Evolutionary conservation across 1,284 basidiomycete genomes (phyloP), one percentile per base, ranked within the genome.

Genomic region (Neolentinus lepideus): DNA sequence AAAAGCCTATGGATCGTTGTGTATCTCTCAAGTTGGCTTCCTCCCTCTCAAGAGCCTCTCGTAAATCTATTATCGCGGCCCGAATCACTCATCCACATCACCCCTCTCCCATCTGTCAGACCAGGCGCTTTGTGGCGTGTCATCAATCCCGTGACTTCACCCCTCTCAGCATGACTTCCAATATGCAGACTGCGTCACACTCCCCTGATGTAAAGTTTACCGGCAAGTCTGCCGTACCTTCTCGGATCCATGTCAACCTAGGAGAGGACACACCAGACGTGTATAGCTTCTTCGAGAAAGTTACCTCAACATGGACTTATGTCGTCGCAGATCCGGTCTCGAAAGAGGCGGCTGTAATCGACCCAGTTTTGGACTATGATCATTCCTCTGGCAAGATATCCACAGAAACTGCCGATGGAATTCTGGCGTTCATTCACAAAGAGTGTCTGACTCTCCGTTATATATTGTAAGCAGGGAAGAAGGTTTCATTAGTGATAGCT

Each of bases 341-440:
- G 2, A 59, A 58, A 35, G 64, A 72, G 21, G 66, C 69, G 2
- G 67, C 66, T 46, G 59, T 75, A 19, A 69, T 74, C 54, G 71
- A 73, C 58, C 63, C 71, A 12, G 72, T 74, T 3, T 63, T 74
- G 8, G 71, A 74, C 56, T 74, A 73, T 54, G 67, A 75, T 22
- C 65, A 67, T 12, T 63, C 66, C 3, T 70, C 69, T 1, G 69
- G 71, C 2, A 56, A 62, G 0, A 58, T 71, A 35, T 66, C 67
- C 6, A 73, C 73, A 0, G 51, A 62, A 16, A 69, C 72, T 4
- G 72, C 73, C 3, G 71, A 73, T 45, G 64, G 63, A 1, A 62
- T 74, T 6, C 59, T 73, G 1, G 56, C 63, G 1, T 75, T 73
- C 56, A 61, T 72, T 25, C 56, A 63, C 45, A 58, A 67, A 47